Evolutionary conservation across 352 stramenopile species (phyloP).

Genomic region (Thalassiosira livingstoniorum): DNA sequence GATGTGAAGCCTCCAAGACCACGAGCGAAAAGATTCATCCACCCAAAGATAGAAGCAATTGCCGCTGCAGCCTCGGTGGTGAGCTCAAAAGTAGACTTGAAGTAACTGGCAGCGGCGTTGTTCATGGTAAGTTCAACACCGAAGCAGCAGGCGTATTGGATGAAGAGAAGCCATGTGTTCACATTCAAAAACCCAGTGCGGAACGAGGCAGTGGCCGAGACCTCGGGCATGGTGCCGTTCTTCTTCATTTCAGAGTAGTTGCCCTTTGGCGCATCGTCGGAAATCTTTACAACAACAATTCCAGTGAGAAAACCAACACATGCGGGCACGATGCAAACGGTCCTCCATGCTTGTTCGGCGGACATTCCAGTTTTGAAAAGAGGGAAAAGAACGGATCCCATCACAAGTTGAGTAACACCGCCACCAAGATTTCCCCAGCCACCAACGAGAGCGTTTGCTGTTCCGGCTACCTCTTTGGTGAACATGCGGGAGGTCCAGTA

Average conservation of each 20-base stretch:
- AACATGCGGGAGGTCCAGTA: conserved; percentile 96
- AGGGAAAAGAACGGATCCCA: conserved; percentile 89
- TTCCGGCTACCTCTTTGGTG: conserved; percentile 92
- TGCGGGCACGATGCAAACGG: conserved; percentile 91
- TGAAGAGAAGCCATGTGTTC: conserved; percentile 92
- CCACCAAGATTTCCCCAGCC: conserved; percentile 94
- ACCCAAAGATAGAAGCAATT: conserved; percentile 92
- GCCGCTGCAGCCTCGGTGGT: conserved; percentile 85
- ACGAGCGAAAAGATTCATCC: conserved; percentile 94
- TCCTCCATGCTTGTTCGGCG: conserved; percentile 90
- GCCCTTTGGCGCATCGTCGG: conserved; percentile 92
- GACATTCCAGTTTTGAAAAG: conserved; percentile 84
- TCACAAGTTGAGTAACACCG: conserved; percentile 89
- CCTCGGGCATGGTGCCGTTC: conserved; percentile 82
- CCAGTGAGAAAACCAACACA: conserved; percentile 88
- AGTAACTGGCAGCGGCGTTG: conserved; percentile 94
- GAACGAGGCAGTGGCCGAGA: conserved; percentile 81
- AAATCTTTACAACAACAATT: conserved; percentile 85
- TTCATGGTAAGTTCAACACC: conserved; percentile 95
- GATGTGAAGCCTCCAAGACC: conserved; percentile 89
- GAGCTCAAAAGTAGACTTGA: conserved; percentile 90
- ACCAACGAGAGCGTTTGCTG: conserved; percentile 91
- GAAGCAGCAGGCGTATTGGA: conserved; percentile 94
- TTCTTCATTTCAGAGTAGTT: conserved; percentile 91
- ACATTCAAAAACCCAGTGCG: conserved; percentile 85